Conservation (phyloP, 2,329 filamentous ascomycete species). For the Apiospora koreana region DNA sequence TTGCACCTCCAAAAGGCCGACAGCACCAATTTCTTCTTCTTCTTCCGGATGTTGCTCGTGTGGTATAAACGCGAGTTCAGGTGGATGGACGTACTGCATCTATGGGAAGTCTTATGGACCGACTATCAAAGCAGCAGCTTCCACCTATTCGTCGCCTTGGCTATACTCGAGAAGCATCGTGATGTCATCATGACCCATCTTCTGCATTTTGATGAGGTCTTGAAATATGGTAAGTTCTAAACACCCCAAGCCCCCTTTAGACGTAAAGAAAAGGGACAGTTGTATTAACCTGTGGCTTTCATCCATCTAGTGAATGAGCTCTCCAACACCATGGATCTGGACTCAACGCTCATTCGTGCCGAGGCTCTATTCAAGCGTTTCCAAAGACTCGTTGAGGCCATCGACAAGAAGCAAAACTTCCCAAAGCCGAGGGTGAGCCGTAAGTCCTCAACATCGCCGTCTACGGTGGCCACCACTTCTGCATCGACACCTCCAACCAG, state of each 20-base stretch:
- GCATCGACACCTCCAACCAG: constrained; percentile 14
- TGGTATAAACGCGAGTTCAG: constrained; percentile 99
- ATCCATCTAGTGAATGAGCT: constrained; percentile 79
- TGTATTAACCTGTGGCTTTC: neutral
- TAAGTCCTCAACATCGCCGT: constrained; percentile 15
- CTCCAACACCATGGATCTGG: constrained; percentile 87
- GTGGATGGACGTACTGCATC: constrained; percentile 80
- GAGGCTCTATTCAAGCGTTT: constrained; percentile 88
- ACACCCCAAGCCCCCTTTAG: no score
- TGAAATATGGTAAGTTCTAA: constrained; percentile 79
- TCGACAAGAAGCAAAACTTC: constrained; percentile 90
- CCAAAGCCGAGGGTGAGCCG: constrained; percentile 52
- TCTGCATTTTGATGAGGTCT: constrained; percentile 91
- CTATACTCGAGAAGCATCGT: constrained; percentile 94
- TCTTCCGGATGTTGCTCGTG: constrained; percentile 97
- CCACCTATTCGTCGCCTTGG: constrained; percentile 90
- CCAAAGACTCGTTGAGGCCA: constrained; percentile 82
- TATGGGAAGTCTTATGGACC: constrained; percentile 96
- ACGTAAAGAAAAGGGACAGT: neutral
- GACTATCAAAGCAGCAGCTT: constrained; percentile 88
- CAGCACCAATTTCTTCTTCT: constrained; percentile 99
- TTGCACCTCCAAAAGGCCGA: constrained; percentile 86
- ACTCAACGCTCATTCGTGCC: constrained; percentile 81
- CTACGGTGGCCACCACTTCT: constrained; percentile 21
- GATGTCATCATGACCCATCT: constrained; percentile 95